Evolutionary conservation across 805 yeast species (phyloP).

Genomic region (Yarrowia yakushimensis): DNA sequence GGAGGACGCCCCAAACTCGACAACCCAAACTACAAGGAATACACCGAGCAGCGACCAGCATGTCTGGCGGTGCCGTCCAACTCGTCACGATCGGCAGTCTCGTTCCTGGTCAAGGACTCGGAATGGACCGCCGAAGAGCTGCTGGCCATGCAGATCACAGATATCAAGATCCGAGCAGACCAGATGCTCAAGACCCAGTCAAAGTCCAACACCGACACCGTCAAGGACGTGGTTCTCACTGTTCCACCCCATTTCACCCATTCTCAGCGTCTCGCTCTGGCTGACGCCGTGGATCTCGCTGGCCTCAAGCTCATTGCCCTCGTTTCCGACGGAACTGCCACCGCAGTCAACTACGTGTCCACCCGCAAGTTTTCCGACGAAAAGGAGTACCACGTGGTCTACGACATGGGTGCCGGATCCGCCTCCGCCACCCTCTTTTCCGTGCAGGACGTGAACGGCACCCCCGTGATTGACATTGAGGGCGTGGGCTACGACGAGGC

Average conservation of each 20-base stretch:
- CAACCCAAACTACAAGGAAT: slow-evolving; percentile 46
- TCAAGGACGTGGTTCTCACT: slow-evolving; percentile 68
- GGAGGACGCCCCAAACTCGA: slow-evolving; percentile 44
- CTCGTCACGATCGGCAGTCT: slow-evolving; percentile 51
- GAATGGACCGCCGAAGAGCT: slow-evolving; percentile 62
- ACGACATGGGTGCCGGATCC: slow-evolving; percentile 92
- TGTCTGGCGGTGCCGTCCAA: slow-evolving; percentile 50
- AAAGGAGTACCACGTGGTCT: slow-evolving; percentile 63
- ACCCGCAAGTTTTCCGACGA: slow-evolving; percentile 47
- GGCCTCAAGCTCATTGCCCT: slow-evolving; percentile 61
- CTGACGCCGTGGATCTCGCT: slow-evolving; percentile 69
- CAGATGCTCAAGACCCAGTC: slow-evolving; percentile 47
- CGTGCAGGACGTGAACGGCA: slow-evolving; percentile 44
- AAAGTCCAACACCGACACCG: slow-evolving; percentile 43
- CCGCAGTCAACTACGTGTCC: slow-evolving; percentile 75
- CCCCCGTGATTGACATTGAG: slow-evolving; percentile 54
- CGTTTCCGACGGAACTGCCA: slow-evolving; percentile 90
- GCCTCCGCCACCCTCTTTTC: slow-evolving; percentile 84
- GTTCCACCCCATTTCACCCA: slow-evolving; percentile 70
- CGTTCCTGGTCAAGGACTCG: slow-evolving; percentile 50
- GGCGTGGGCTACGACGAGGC: slow-evolving; percentile 66
- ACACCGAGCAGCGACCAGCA: slow-evolving; percentile 55
- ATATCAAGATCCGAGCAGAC: slow-evolving; percentile 63
- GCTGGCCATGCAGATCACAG: slow-evolving; percentile 74
- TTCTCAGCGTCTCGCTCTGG: slow-evolving; percentile 64